Conservation (phyloP, 2,329 filamentous ascomycete genomes). For the Penicillium sp. region DNA sequence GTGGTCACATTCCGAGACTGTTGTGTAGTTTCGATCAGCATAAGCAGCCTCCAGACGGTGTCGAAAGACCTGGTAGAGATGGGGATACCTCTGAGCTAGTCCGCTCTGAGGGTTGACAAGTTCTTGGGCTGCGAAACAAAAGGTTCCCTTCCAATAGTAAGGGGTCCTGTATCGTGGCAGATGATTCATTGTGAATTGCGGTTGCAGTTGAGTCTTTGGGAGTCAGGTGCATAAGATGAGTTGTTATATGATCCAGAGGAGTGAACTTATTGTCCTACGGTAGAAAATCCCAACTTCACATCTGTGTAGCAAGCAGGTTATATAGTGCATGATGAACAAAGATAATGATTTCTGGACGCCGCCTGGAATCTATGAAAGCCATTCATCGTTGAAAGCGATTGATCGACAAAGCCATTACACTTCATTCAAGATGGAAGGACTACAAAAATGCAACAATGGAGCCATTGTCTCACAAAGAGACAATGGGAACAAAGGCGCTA, state of each 20-base stretch:
- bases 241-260: too few relatives aligned
- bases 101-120: slow-evolving; percentile 15
- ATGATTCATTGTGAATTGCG: neutral
- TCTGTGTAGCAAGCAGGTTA: neutral
- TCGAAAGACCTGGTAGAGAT: slow-evolving; percentile 16
- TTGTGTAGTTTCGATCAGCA: neutral
- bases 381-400: neutral
- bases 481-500: neutral
- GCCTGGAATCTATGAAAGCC: neutral
- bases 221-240: neutral
- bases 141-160: slow-evolving; percentile 1
- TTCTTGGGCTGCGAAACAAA: neutral
- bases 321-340: neutral
- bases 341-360: neutral
- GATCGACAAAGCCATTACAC: neutral
- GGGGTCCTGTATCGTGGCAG: neutral
- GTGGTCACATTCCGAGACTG: slow-evolving; percentile 19
- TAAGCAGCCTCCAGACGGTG: slow-evolving; percentile 11
- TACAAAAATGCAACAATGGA: neutral
- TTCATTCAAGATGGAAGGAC: neutral
- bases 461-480: neutral
- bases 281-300: neutral
- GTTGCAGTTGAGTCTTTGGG: neutral
- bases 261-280: too few relatives aligned
- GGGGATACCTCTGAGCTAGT: slow-evolving; percentile 10